These are phyloP conservation scores for Phytophthora niederhauseri DNA, from an alignment of 352 stramenopile genomes.

Conservation along the genomic window DNA sequence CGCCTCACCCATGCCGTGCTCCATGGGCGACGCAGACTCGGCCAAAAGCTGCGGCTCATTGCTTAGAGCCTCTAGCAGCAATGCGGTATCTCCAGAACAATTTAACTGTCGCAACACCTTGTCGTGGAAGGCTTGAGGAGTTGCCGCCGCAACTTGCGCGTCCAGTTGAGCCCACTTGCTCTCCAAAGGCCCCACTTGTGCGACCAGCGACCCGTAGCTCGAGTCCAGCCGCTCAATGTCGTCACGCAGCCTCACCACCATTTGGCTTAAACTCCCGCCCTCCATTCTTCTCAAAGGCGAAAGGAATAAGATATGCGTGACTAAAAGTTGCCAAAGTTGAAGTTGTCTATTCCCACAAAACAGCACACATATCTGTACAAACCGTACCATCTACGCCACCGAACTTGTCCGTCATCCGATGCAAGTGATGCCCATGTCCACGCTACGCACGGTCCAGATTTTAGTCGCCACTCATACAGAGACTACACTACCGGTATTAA, in stretches of 20 bases:
- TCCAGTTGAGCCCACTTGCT: slow-evolving; percentile 6
- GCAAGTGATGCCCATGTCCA: slow-evolving; percentile 2
- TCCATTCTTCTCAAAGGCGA: neutral
- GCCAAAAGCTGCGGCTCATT: neutral
- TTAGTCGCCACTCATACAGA: slow-evolving; percentile 23
- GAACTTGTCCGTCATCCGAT: neutral
- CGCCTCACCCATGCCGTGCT: slow-evolving; percentile 11
- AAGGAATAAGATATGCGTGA: too few species aligned
- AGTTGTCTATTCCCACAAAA: slow-evolving; percentile 15
- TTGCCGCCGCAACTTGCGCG: neutral
- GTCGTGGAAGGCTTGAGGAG: slow-evolving; percentile 3
- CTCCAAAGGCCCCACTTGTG: slow-evolving; percentile 7
- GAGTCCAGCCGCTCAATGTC: slow-evolving; percentile 6
- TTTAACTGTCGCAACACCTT: slow-evolving; percentile 5
- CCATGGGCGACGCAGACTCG: neutral
- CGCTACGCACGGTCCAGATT: slow-evolving; percentile 1
- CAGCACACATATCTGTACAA: slow-evolving; percentile 1
- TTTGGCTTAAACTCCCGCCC: neutral
- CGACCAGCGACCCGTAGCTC: neutral
- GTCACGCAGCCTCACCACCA: neutral
- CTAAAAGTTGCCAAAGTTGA: slow-evolving; percentile 11
- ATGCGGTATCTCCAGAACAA: neutral
- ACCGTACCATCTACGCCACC: neutral
- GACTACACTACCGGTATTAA: too few species aligned
- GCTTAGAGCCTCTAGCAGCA: slow-evolving; percentile 7